Base-by-base conservation (phyloP, 306 rosid genomes). In the Cicer judaicum region DNA sequence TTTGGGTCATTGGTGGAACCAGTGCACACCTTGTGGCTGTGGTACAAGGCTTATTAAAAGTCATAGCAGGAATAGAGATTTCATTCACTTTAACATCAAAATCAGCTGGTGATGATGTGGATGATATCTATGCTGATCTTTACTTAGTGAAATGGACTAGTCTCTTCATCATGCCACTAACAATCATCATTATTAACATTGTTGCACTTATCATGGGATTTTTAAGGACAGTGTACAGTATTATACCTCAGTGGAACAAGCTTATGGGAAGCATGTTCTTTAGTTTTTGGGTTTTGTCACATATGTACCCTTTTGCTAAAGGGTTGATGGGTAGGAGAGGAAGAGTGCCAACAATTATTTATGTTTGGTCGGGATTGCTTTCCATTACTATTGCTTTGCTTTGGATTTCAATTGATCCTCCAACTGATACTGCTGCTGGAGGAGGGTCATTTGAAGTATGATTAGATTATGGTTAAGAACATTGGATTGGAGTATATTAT, bases 241-340 rank as follows among this genome's bases (percentile, higher is more conserved):
- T 86, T 70, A 79, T 92, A 44, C 97, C 97, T 0, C 87, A 92
- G 24, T 92, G 96, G 96, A 88, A 82, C 64, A 89, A 78, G 82
- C 84, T 89, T 2, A 0, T 85, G 12, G 97, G 96, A 46, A 90
- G 96, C 38, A 14, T 73, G 2, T 89, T 92, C 86, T 92, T 92
- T 63, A 89, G 96, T 68, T 85, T 92, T 11, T 92, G 97, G 97
- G 97, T 92, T 39, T 43, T 92, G 88, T 85, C 88, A 72, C 97
- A 92, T 52, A 87, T 89, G 93, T 92, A 92, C 82, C 97, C 97
- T 10, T 92, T 92, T 79, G 87, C 84, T 72, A 92, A 92, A 84
- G 97, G 97, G n/a, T 81, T 91, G 82, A 88, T 89, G 96, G 96
- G 97, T 18, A 85, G 90, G 80, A 88, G 87, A 82, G 97, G 97